Base-by-base conservation (phyloP, 331 rosid species). In the Arachis monticola region DNA sequence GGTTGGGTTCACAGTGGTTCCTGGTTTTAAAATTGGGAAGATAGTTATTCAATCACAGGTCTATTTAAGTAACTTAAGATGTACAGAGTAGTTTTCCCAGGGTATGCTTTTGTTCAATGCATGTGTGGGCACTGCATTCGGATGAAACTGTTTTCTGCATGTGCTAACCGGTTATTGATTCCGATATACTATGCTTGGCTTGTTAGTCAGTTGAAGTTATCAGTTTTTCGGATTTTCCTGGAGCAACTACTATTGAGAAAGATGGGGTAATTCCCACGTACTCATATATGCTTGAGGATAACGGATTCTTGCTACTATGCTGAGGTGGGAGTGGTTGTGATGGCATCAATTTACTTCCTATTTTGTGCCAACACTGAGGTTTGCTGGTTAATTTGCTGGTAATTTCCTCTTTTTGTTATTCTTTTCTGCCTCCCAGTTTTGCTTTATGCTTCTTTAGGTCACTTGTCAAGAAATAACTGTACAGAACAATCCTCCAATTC, bases 1-100 rank as follows among this genome's bases (percentile, higher is more conserved):
- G 60, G 96, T 94, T 3, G 93, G 91, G 47, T 94, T 92, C 83
- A 92, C 97, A 0, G 99, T 92, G 78, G 79, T 90, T 83, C 99
- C 99, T 1, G 99, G 99, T 47, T 94, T 94, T 72, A 94, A 83
- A 83, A 78, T 90, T 8, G 92, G 97, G 65, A 77, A 75, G 60
- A 83, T 87, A 22, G 87, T 94, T 42, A 85, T 92, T 82, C 99
- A 94, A 70, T 90, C 97, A 41, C 99, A 86, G 86, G 93, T 94
- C 76, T 94, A 92, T 70, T 44, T 87, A 69, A 80, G 72, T 69
- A 85, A 79, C 68, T 77, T 76, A 72, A 78, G 79, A 44, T 82
- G 83, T 72, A 81, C 84, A 60, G 88, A 83, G 51, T 88, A 82
- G 83, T 14, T 7, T 44, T 45, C 57, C 69, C 61, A 46, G 64